phyloP scores from a whole-genome alignment of 805 yeast genomes.

The Yamadazyma insecticola region DNA sequence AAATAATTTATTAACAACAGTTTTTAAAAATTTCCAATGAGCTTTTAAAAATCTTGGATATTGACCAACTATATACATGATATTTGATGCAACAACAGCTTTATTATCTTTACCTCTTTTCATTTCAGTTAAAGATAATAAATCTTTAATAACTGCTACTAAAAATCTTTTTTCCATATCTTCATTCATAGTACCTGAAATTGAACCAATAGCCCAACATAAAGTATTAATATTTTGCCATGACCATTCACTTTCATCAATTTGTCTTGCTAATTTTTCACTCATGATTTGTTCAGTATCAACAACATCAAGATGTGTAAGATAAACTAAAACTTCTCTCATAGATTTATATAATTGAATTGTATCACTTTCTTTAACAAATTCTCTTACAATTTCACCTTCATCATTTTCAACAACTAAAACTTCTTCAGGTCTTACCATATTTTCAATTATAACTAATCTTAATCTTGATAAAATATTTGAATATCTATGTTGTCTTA shows the following conservation, averaged over 20 bases:
- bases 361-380: slow-evolving; percentile 95
- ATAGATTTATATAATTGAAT: slow-evolving; percentile 91
- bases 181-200: slow-evolving; percentile 98
- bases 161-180: slow-evolving; percentile 93
- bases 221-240: slow-evolving; percentile 97
- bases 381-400: slow-evolving; percentile 97
- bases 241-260: slow-evolving; percentile 97
- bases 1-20: slow-evolving; percentile 91
- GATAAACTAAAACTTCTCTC: slow-evolving; percentile 91
- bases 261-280: slow-evolving; percentile 83
- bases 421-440: slow-evolving; percentile 99
- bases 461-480: slow-evolving; percentile 77
- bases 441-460: slow-evolving; percentile 89
- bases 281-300: slow-evolving; percentile 95
- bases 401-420: slow-evolving; percentile 96
- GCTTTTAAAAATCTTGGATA: slow-evolving; percentile 96
- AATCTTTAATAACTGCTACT: slow-evolving; percentile 88
- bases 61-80: slow-evolving; percentile 99
- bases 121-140: slow-evolving; percentile 88
- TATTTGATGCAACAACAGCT: slow-evolving; percentile 99
- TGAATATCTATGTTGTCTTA: slow-evolving; percentile 83
- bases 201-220: slow-evolving; percentile 99
- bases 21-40: slow-evolving; percentile 95
- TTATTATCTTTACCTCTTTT: slow-evolving; percentile 97
- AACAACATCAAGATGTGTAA: slow-evolving; percentile 91